A percentile compares a stretch with the other conserved stretches of the same genome.
phyloP scores from a whole-genome alignment of 768 basidiomycete species.

The Strobilomyces dryophilus region DNA sequence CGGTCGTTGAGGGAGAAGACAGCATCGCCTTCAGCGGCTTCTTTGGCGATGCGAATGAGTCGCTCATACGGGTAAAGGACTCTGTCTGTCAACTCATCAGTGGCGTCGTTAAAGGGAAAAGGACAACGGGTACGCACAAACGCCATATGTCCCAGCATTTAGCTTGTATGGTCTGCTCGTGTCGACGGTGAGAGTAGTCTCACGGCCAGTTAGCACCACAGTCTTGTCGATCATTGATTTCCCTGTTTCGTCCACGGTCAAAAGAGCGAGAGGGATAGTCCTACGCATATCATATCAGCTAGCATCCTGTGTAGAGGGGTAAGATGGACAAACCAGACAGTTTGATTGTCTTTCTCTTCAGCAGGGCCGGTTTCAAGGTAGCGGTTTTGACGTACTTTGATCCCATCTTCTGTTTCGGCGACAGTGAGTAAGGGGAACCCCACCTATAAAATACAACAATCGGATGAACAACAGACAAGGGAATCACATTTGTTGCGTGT shows the following conservation, averaged over 20 bases:
- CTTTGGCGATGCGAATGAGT: constrained; percentile 70
- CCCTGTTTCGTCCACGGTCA: constrained; percentile 58
- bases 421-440: constrained; percentile 92
- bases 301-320: neutral
- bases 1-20: constrained; percentile 81
- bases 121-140: constrained; percentile 56
- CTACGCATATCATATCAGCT: constrained; percentile 32
- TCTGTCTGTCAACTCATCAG: constrained; percentile 49
- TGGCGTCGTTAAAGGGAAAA: neutral
- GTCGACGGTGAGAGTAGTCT: constrained; percentile 66
- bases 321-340: constrained; percentile 59
- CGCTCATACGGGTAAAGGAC: constrained; percentile 83
- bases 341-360: constrained; percentile 79
- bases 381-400: constrained; percentile 83
- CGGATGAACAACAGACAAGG: neutral
- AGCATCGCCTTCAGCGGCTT: constrained; percentile 64
- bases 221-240: constrained; percentile 55
- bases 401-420: constrained; percentile 65
- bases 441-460: constrained; percentile 32
- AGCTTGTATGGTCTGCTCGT: constrained; percentile 80
- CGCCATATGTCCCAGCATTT: constrained; percentile 84
- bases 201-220: constrained; percentile 63
- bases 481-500: neutral
- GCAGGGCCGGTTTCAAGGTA: constrained; percentile 85
- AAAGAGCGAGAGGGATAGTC: constrained; percentile 76